Evolutionary conservation across 768 basidiomycete genomes (phyloP), one percentile per base, ranked within the genome.

Genomic region (Clavulina sp.): DNA sequence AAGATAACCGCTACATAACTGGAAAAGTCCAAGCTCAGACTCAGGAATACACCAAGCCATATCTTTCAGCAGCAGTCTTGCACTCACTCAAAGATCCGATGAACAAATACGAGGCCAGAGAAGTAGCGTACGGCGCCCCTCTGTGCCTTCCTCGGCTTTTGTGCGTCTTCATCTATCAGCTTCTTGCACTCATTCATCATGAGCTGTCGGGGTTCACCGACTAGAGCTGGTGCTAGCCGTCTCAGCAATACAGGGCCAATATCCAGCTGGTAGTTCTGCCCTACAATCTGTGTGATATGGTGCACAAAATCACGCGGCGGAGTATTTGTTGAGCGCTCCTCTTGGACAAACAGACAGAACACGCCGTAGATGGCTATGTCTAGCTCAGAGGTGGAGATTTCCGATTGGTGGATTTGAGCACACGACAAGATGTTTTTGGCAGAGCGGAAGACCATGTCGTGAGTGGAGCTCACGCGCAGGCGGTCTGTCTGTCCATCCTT

Each of bases 391-490:
- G 43, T 9, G 13, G 13, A 13, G 13, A 46, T 9, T 13, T 16
- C 43, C 9, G 24, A 13, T 24, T 46, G 43, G 24, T 46, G 43
- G 13, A 46, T 9, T 13, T 46, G 43, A 1, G 43, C 48, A 26
- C 26, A 49, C 13, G 24, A 7, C 18, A 49, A 18, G 26, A 49
- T 49, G 28, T 49, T 49, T 29, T 34, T 7, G 26, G 13, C 48
- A 49, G 48, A 23, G 16, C 48, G 48, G 48, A 49, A 29, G 16
- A 49, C 7, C 48, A 49, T 49, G 16, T 49, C 31, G 24, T 33
- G 24, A 6, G 48, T 49, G 16, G 24, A 33, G 31, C 7, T 34
- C 13, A 30, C 26, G 16, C 16, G 13, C 18, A 49, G 48, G 24
- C 32, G 16, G 28, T 49, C 48, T 34, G 13, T 13, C 16, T 49